Base-by-base conservation (phyloP, 352 stramenopile genomes). In the Pythium pyrilobum region DNA sequence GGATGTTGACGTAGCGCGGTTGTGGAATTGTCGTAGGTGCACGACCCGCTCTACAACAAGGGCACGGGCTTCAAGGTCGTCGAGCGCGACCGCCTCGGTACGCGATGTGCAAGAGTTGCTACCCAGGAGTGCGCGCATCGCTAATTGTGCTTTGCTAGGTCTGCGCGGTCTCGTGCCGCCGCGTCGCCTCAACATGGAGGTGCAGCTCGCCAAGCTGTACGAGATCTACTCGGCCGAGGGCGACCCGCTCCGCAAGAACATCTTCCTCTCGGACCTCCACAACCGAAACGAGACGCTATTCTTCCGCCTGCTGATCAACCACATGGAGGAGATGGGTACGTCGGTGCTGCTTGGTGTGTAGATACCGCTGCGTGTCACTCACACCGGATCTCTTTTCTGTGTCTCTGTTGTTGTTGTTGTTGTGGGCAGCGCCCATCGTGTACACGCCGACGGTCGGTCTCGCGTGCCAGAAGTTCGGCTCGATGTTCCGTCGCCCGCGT, bases 381-480 rank as follows among this genome's bases (percentile, higher is more conserved):
- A 45, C 15, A 9, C 27, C 21, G 16, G 9, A 40, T 28, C 23
- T 29, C 10, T 3, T 31, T 27, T 37, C 25, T 18, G 18, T 52
- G 40, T 38, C 37, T 48, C 6, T n/a, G 11, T 28, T 43, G 23
- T 28, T 18, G n/a, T 38, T n/a, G n/a, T n/a, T n/a, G n/a, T n/a
- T n/a, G n/a, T 42, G 15, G 32, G 18, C 40, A 86, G 91, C 94
- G 37, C 96, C 96, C 5, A 74, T 98, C 28, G 96, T 99, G 63
- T 99, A 99, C 74, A 99, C 96, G 7, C 96, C 96, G 32, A 98
- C 95, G 3, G 96, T 99, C 10, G 96, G 96, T 12, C 77, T 97
- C 5, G 87, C 92, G 56, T 96, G 87, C 58, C 77, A 96, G 56
- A 92, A 96, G 67, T 98, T 98, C 67, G 89, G 75, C 24, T 79